These are phyloP conservation scores for Aurifilum marmelostoma DNA, from an alignment of 2,329 filamentous ascomycete genomes.

Conservation along the genomic window DNA sequence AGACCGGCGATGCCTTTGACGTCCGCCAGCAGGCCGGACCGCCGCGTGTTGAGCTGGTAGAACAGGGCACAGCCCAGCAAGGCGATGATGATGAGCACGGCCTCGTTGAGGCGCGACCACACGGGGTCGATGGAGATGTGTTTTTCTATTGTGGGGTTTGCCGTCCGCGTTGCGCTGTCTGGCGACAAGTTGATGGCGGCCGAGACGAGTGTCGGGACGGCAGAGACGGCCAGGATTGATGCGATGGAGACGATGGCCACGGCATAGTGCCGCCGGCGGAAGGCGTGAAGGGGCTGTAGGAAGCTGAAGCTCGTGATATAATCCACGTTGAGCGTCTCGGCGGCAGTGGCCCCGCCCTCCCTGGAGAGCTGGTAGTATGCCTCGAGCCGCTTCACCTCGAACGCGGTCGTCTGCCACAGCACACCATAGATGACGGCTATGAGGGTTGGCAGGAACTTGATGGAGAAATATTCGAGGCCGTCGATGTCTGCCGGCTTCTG, in stretches of 20 bases:
- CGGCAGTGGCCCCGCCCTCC: slow-evolving; percentile 61
- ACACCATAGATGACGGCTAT: slow-evolving; percentile 65
- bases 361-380: slow-evolving; percentile 68
- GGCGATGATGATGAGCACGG: slow-evolving; percentile 60
- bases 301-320: slow-evolving; percentile 72
- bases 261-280: slow-evolving; percentile 67
- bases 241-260: slow-evolving; percentile 69
- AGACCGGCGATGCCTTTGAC: slow-evolving; percentile 75
- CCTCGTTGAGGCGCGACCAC: slow-evolving; percentile 66
- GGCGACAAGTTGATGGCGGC: slow-evolving; percentile 63
- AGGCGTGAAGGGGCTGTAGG: slow-evolving; percentile 64
- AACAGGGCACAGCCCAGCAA: slow-evolving; percentile 60
- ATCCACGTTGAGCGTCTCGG: slow-evolving; percentile 72
- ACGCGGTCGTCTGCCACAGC: slow-evolving; percentile 68
- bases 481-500: slow-evolving; percentile 53
- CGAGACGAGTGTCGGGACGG: slow-evolving; percentile 70
- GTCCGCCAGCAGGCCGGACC: slow-evolving; percentile 68
- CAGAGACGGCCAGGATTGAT: slow-evolving; percentile 66
- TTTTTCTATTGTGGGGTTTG: slow-evolving; percentile 50
- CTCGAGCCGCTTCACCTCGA: slow-evolving; percentile 68
- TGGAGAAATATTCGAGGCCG: slow-evolving; percentile 58
- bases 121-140: slow-evolving; percentile 57
- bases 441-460: slow-evolving; percentile 67
- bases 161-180: slow-evolving; percentile 48
- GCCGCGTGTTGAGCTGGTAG: slow-evolving; percentile 62